Evolutionary conservation across 2,329 filamentous ascomycete genomes (phyloP).

Genomic region (Aureobasidium sp.): DNA sequence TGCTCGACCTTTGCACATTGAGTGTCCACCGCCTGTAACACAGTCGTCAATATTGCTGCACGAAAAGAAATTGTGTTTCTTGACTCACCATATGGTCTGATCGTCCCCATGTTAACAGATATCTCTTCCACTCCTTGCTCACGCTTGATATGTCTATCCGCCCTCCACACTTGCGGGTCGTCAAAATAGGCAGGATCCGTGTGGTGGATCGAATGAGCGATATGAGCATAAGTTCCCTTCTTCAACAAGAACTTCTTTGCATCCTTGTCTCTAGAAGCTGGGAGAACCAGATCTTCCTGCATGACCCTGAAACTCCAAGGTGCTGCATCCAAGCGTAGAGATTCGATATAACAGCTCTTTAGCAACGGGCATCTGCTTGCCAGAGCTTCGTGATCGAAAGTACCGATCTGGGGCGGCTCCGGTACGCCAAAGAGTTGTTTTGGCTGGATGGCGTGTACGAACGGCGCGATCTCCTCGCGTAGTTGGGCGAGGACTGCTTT

Average conservation of each 20-base stretch:
- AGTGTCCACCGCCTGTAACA: conserved; percentile 33
- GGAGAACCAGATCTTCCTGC: conserved; percentile 27
- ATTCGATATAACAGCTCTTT: conserved; percentile 30
- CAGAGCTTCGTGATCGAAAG: conserved; percentile 26
- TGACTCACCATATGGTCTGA: conserved; percentile 36
- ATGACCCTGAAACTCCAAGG: conserved; percentile 28
- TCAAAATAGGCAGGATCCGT: conserved; percentile 27
- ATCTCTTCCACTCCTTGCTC: conserved; percentile 17
- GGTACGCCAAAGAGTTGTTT: conserved; percentile 23
- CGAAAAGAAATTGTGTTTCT: not conserved
- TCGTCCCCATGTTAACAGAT: conserved; percentile 32
- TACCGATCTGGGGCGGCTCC: conserved; percentile 23
- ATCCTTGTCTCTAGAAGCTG: conserved; percentile 23
- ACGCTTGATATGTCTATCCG: conserved; percentile 26
- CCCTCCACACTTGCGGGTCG: conserved; percentile 23
- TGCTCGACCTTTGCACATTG: conserved; percentile 41
- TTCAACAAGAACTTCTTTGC: conserved; percentile 22
- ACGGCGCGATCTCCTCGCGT: conserved; percentile 26
- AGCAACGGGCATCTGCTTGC: conserved; percentile 26
- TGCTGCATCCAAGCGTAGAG: conserved; percentile 26
- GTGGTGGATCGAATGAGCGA: conserved; percentile 29
- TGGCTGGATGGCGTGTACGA: conserved; percentile 22
- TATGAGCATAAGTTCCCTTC: conserved; percentile 29
- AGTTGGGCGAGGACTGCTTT: conserved; percentile 22
- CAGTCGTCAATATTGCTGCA: not conserved